These are phyloP conservation scores for Daldinia bambusicola DNA, from an alignment of 495 filamentous ascomycete species.

Conservation along the genomic window DNA sequence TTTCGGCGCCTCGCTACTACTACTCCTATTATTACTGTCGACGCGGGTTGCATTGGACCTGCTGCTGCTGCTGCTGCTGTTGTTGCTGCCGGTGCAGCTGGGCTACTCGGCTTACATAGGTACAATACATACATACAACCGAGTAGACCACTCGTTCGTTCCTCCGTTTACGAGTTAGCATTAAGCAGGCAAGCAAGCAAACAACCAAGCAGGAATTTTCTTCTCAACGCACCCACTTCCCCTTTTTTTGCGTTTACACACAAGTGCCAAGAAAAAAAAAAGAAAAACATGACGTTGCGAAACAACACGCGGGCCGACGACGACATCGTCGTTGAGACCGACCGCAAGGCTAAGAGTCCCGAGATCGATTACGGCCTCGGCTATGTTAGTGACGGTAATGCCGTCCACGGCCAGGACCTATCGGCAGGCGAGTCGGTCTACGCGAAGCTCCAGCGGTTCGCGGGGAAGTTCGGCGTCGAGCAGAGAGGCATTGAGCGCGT, in stretches of 20 bases:
- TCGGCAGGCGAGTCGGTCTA: constrained; percentile 68
- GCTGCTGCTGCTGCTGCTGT: neutral
- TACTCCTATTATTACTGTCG: too few relatives aligned
- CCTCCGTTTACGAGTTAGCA: neutral
- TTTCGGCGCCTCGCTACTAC: constrained; percentile 1
- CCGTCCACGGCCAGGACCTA: constrained; percentile 70
- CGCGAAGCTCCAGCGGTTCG: constrained; percentile 75
- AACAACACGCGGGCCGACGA: constrained; percentile 30
- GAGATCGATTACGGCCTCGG: constrained; percentile 50
- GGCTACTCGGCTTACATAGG: neutral
- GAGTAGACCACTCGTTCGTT: neutral
- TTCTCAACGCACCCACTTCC: neutral
- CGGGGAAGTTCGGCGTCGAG: constrained; percentile 76
- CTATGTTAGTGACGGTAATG: constrained; percentile 64
- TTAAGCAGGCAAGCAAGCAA: too few relatives aligned
- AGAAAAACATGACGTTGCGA: constrained; percentile 27
- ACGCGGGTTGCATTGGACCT: neutral
- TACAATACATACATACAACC: neutral
- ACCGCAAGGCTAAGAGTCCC: constrained; percentile 31
- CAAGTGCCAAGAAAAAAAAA: neutral
- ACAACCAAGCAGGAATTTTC: too few relatives aligned
- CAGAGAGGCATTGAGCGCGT: constrained; percentile 85
- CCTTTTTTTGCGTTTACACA: neutral
- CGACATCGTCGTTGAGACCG: constrained; percentile 37
- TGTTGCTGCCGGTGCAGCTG: neutral